Evolutionary conservation across 495 filamentous ascomycete genomes (phyloP), one percentile per base, ranked within the genome.

Genomic region (Talaromyces wortmannii): DNA sequence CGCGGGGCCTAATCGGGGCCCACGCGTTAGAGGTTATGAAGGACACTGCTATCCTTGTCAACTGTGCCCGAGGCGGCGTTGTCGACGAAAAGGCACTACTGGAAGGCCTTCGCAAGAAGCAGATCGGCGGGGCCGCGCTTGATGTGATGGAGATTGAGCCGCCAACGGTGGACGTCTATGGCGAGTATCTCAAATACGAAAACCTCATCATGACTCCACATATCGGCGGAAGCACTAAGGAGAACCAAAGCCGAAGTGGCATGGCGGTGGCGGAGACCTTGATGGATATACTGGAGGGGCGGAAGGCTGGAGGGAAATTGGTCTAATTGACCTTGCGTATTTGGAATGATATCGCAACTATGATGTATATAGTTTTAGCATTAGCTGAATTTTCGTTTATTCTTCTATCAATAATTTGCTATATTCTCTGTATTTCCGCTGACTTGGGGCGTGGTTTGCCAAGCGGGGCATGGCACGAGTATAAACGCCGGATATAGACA

Each of bases 61-160:
- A 86, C 60, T 74, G 83, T 43, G 73, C 77, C 6, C 67, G 82
- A 3, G 82, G 82, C 3, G 82, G 81, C 0, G 78, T 84, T 53
- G 76, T 85, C 6, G 71, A 83, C 51, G 82, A 86, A 58, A 44
- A 49, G 4, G 79, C 74, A 0, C 57, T 84, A 0, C 63, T 77
- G 1, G 56, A 66, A 5, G 81, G 78, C 7, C 59, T 83, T 17
- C 66, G 57, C 48, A 56, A 72, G 4, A 64, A 67, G 4, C 59
- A 61, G 54, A 81, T 84, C 16, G 71, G 66, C 0, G 82, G 79
- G 3, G 77, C 78, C 6, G 79, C 71, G 0, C 75, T 72, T 6
- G 83, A 86, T 67, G 81, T 83, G 0, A 82, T 75, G 53, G 61
- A 61, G 16, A 64, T 65, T 29, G 82, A 86, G 63, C 82, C 63